Conservation (phyloP, 148 eudicot genomes). For the Vaccinium macrocarpon region DNA sequence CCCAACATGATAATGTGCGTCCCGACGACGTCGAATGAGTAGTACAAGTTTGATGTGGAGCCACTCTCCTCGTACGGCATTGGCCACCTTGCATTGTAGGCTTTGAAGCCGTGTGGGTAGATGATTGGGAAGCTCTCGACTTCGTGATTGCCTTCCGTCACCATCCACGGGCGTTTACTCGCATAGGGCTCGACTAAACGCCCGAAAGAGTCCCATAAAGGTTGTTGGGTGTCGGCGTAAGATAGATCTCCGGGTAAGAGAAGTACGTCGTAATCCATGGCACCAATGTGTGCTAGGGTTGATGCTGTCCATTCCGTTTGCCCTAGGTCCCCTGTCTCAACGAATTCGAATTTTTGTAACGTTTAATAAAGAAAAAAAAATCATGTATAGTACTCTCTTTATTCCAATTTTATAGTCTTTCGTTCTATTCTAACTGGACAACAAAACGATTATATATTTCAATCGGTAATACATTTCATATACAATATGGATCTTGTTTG, state of each 20-base stretch:
- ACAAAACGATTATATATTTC: too few relatives aligned
- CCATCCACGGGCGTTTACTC: slow-evolving; percentile 87
- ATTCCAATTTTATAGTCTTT: too few relatives aligned
- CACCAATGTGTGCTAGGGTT: slow-evolving; percentile 53
- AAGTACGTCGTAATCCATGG: slow-evolving; percentile 60
- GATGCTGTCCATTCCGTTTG: slow-evolving; percentile 74
- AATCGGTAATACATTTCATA: too few relatives aligned
- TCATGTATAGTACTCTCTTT: too few relatives aligned
- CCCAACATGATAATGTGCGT: slow-evolving; percentile 74
- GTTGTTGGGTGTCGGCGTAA: slow-evolving; percentile 71
- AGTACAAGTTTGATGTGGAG: slow-evolving; percentile 71
- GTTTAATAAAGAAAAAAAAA: neutral
- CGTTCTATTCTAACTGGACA: too few relatives aligned
- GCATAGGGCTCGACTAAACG: slow-evolving; percentile 75
- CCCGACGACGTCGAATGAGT: slow-evolving; percentile 72
- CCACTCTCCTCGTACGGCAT: slow-evolving; percentile 80
- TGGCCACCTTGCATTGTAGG: slow-evolving; percentile 77
- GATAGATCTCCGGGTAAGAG: slow-evolving; percentile 72
- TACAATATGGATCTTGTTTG: too few relatives aligned
- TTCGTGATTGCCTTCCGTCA: slow-evolving; percentile 74
- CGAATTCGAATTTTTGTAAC: neutral
- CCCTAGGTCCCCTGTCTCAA: slow-evolving; percentile 71
- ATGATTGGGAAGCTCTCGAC: slow-evolving; percentile 56
- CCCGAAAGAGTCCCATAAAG: slow-evolving; percentile 90
- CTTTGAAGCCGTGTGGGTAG: slow-evolving; percentile 62